A percentile compares a stretch with the other conserved stretches of the same genome.
phyloP scores from a whole-genome alignment of 495 filamentous ascomycete genomes.

The Hyaloscypha hepaticicola region DNA sequence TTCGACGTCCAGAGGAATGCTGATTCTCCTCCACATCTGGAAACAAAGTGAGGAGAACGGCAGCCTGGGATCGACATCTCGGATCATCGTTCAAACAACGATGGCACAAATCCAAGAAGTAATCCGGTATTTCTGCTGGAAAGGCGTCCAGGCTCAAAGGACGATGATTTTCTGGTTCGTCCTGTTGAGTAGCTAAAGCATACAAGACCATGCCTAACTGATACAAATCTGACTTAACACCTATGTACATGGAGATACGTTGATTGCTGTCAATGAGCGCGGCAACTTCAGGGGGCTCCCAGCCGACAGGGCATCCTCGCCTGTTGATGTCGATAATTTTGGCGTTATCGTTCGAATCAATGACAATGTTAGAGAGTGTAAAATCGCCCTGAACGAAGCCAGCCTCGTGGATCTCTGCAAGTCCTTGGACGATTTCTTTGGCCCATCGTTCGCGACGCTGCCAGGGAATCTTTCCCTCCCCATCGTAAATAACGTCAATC shows the following conservation, averaged over 20 bases:
- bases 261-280: conserved; percentile 88
- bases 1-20: background rate
- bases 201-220: conserved; percentile 97
- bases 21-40: conserved; percentile 23
- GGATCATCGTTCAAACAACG: conserved; percentile 58
- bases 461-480: conserved; percentile 61
- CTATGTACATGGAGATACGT: conserved; percentile 96
- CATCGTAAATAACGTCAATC: conserved; percentile 87
- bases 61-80: conserved; percentile 26
- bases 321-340: conserved; percentile 99
- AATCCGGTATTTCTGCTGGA: conserved; percentile 53
- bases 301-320: conserved; percentile 91
- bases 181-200: conserved; percentile 82
- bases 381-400: conserved; percentile 98
- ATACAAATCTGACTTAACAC: conserved; percentile 93
- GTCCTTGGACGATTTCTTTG: conserved; percentile 83
- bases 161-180: conserved; percentile 85
- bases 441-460: conserved; percentile 84
- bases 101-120: conserved; percentile 57
- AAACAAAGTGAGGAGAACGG: conserved; percentile 27
- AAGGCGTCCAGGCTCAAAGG: conserved; percentile 54
- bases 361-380: conserved; percentile 94
- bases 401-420: conserved; percentile 91
- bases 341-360: conserved; percentile 79
- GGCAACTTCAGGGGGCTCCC: conserved; percentile 94